Conservation (phyloP, 2,329 filamentous ascomycete species). For the Penicillium sp. region DNA sequence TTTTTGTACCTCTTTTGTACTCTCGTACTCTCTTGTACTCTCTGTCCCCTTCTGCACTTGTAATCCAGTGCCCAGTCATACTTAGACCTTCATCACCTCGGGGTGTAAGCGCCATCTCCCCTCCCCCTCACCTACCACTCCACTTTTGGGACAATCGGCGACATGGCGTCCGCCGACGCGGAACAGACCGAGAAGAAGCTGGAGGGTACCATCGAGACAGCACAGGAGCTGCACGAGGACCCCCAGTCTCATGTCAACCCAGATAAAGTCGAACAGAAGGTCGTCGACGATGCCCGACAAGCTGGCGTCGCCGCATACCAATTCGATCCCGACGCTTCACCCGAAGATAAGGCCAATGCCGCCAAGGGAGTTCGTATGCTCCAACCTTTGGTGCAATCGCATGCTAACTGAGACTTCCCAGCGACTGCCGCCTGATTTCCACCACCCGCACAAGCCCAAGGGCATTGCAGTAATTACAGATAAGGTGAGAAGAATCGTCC, state of each 20-base stretch:
- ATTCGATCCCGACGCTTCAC: constrained; percentile 82
- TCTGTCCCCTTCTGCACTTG: too few relatives aligned
- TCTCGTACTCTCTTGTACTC: not conserved
- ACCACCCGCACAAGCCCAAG: constrained; percentile 49
- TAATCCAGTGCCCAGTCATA: not conserved
- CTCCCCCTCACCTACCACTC: not conserved
- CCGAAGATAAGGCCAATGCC: constrained; percentile 81
- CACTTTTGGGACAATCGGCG: constrained; percentile 6
- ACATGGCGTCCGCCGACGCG: constrained; percentile 35
- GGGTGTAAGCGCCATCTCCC: not conserved
- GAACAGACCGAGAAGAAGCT: constrained; percentile 70
- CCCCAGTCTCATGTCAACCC: constrained; percentile 67
- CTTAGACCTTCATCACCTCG: not conserved
- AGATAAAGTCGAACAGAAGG: constrained; percentile 69
- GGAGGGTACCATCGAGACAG: constrained; percentile 76
- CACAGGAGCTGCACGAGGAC: constrained; percentile 55
- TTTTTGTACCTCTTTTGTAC: not conserved
- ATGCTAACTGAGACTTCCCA: constrained; percentile 35
- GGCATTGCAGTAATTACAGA: constrained; percentile 69
- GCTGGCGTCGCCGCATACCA: constrained; percentile 78
- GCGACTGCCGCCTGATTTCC: constrained; percentile 66
- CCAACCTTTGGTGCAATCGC: not conserved
- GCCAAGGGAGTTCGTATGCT: constrained; percentile 66
- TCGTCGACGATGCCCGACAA: constrained; percentile 75
- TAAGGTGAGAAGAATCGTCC: constrained; percentile 48